These are phyloP conservation scores for Xanthoparmelia taractica DNA, from an alignment of 495 filamentous ascomycete genomes.

Conservation along the genomic window DNA sequence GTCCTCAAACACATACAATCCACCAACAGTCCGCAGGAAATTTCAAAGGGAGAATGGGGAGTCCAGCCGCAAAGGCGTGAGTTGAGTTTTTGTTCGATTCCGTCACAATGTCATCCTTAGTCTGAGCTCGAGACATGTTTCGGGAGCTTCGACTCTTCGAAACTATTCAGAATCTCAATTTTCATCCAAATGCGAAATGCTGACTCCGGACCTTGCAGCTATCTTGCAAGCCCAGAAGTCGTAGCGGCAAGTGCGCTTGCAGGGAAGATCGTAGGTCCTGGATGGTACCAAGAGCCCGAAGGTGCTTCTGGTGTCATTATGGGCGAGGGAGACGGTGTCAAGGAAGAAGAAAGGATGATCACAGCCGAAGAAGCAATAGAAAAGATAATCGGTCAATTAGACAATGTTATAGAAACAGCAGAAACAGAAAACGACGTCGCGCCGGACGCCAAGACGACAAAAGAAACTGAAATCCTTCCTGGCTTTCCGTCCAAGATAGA, in stretches of 20 bases:
- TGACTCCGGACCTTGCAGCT: constrained; percentile 45
- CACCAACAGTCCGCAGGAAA: constrained; percentile 54
- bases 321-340: constrained; percentile 53
- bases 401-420: constrained; percentile 50
- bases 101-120: too few species aligned
- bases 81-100: neutral
- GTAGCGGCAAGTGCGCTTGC: constrained; percentile 81
- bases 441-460: constrained; percentile 23
- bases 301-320: constrained; percentile 53
- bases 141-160: too few species aligned
- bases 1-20: neutral
- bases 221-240: constrained; percentile 84
- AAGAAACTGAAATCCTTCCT: constrained; percentile 39
- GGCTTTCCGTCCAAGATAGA: constrained; percentile 46
- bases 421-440: constrained; percentile 48
- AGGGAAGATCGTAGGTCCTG: constrained; percentile 72
- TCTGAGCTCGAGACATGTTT: too few species aligned
- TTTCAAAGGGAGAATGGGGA: constrained; percentile 91
- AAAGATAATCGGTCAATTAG: constrained; percentile 57
- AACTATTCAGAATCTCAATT: neutral
- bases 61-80: constrained; percentile 69
- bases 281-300: constrained; percentile 64
- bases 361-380: constrained; percentile 61
- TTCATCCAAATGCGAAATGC: neutral
- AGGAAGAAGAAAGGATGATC: constrained; percentile 64